Evolutionary conservation across 768 basidiomycete genomes (phyloP), one percentile per base, ranked within the genome.

Genomic region (Hysterangium stoloniferum): DNA sequence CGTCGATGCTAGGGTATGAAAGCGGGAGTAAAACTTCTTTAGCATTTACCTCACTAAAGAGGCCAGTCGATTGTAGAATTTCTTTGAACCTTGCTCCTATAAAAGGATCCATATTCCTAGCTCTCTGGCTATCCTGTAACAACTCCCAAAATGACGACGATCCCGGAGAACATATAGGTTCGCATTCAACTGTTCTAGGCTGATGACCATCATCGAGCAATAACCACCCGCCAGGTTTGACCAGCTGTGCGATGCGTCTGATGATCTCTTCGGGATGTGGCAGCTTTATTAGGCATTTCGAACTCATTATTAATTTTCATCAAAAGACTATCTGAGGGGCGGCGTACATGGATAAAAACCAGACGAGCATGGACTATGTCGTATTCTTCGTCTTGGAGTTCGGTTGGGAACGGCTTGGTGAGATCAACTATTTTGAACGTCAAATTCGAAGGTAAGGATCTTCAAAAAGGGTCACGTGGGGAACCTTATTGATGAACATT

Each of bases 171-270:
- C n/a, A n/a, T n/a, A n/a, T n/a, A n/a, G n/a, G n/a, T n/a, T n/a
- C n/a, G n/a, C n/a, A n/a, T n/a, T n/a, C n/a, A n/a, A n/a, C n/a
- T n/a, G n/a, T n/a, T n/a, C n/a, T n/a, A n/a, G n/a, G n/a, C n/a
- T n/a, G n/a, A n/a, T n/a, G n/a, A n/a, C n/a, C 48, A 13, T 63
- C 62, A 15, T 61, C 61, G 45, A 63, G 24, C 29, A 63, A 53
- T 17, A 63, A 54, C 56, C 59, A 60, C 20, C 61, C 62, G 6
- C 61, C 59, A 3, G 61, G 62, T 27, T 48, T 54, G 47, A 63
- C 52, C 28, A 61, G 55, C 37, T 52, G 40, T 29, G 53, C 50
- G 12, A 57, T 52, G 31, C 56, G 58, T 19, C 35, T 24, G 12
- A 62, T 53, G 15, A 52, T 45, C 8, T 45, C 45, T 37, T 52